These are phyloP conservation scores for Endothia cerciana DNA, from an alignment of 2,329 filamentous ascomycete genomes.

Conservation along the genomic window DNA sequence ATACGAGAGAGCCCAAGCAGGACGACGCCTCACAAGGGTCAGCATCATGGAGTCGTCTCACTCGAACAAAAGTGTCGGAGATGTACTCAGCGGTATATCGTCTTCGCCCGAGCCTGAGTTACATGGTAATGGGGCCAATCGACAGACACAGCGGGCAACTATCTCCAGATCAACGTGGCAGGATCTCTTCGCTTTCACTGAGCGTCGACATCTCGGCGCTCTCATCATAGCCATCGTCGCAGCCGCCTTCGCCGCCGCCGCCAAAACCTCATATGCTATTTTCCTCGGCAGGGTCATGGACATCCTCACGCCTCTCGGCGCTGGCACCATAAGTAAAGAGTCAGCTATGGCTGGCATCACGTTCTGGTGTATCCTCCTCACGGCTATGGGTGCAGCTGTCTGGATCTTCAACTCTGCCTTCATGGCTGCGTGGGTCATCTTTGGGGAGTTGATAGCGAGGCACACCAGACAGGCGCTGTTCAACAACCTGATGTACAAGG, in stretches of 20 bases:
- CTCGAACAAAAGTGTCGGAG: background rate
- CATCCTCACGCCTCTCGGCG: conserved; percentile 68
- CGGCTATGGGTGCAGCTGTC: conserved; percentile 63
- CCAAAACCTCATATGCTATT: conserved; percentile 68
- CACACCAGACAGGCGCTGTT: conserved; percentile 70
- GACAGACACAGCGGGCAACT: background rate
- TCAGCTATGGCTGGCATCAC: conserved; percentile 61
- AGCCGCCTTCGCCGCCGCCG: conserved; percentile 62
- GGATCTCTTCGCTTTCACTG: conserved; percentile 74
- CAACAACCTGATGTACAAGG: conserved; percentile 67
- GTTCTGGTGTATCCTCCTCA: conserved; percentile 64
- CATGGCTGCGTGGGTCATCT: conserved; percentile 72
- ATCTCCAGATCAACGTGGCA: conserved; percentile 31
- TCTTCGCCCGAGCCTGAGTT: background rate
- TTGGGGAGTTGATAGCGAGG: conserved; percentile 80
- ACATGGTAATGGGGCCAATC: background rate
- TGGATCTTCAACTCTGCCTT: conserved; percentile 72
- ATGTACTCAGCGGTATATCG: background rate
- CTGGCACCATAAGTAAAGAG: conserved; percentile 51
- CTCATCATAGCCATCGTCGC: conserved; percentile 59
- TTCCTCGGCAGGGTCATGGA: conserved; percentile 78
- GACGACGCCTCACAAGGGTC: background rate
- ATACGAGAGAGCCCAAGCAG: background rate
- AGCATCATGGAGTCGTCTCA: background rate
- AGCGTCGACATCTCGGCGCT: conserved; percentile 58